Conservation (phyloP, 192 early-diverging fungal genomes). For the Diversispora epigaea region DNA sequence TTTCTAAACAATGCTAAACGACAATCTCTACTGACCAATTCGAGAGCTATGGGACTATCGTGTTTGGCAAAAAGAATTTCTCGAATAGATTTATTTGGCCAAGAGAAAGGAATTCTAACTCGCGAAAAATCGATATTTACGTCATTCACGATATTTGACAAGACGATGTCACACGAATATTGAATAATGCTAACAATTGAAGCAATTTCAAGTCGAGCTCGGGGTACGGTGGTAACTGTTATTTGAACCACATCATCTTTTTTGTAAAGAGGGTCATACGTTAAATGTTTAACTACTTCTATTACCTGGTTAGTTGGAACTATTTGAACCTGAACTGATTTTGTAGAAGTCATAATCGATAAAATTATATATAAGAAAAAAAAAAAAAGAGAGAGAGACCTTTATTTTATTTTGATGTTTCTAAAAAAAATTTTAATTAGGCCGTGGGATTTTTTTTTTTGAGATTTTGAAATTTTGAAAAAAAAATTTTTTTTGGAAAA, state of each 20-base stretch:
- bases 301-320: background rate
- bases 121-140: constrained; percentile 13
- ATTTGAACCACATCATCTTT: constrained; percentile 1
- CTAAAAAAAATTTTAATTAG: no score
- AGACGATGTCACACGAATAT: constrained; percentile 17
- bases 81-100: constrained; percentile 22
- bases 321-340: background rate
- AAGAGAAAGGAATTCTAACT: constrained; percentile 20
- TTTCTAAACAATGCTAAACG: constrained; percentile 25
- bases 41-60: constrained; percentile 12
- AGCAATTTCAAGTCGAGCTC: constrained; percentile 22
- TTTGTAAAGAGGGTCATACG: background rate
- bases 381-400: no score
- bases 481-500: no score
- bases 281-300: background rate
- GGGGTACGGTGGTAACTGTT: constrained; percentile 3
- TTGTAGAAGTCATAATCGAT: constrained; percentile 5
- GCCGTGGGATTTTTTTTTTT: no score
- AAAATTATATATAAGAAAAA: no score
- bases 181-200: constrained; percentile 21
- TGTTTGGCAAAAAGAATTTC: constrained; percentile 13
- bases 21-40: constrained; percentile 30
- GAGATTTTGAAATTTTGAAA: no score
- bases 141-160: constrained; percentile 6
- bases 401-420: no score